A percentile compares a stretch with the other conserved stretches of the same genome.
phyloP scores from a whole-genome alignment of 140 eudicot genomes.

The Cichorium intybus region DNA sequence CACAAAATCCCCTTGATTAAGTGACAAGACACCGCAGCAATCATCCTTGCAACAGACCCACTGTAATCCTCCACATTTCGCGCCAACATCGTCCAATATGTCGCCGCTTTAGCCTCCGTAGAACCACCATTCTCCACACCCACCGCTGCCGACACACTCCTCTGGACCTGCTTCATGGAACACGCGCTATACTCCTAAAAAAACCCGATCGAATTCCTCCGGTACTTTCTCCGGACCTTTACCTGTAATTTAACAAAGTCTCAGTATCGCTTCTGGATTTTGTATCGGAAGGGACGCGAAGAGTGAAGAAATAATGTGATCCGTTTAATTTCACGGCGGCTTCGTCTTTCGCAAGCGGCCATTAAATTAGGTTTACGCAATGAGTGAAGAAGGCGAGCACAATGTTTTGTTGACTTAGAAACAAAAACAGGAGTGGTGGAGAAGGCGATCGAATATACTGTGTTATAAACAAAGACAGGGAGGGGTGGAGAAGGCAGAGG shows the following conservation, averaged over 20 bases:
- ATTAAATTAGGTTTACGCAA: conserved; percentile 56
- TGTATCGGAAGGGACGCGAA: conserved; percentile 38
- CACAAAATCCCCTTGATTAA: conserved; percentile 89
- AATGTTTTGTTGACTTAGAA: conserved; percentile 51
- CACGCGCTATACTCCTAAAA: conserved; percentile 69
- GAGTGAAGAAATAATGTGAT: conserved; percentile 73
- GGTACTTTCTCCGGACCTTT: conserved; percentile 43
- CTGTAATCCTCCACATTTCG: conserved; percentile 94
- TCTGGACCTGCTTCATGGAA: conserved; percentile 51
- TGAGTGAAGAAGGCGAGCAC: conserved; percentile 76
- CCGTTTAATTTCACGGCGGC: conserved; percentile 79
- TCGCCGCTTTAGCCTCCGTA: conserved; percentile 70
- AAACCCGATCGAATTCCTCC: conserved; percentile 47
- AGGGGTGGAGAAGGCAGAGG: too few relatives aligned
- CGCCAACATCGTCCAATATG: conserved; percentile 87
- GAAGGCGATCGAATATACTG: too few relatives aligned
- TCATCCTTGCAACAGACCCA: conserved; percentile 57
- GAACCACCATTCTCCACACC: too few relatives aligned
- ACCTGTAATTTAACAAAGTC: conserved; percentile 47
- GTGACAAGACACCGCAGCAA: conserved; percentile 81
- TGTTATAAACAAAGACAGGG: too few relatives aligned
- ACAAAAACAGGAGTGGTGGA: too few relatives aligned
- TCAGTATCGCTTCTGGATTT: too few relatives aligned
- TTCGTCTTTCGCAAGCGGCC: conserved; percentile 79
- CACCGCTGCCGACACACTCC: conserved; percentile 39